Conservation (phyloP, 805 yeast species). For the Candida alai region DNA sequence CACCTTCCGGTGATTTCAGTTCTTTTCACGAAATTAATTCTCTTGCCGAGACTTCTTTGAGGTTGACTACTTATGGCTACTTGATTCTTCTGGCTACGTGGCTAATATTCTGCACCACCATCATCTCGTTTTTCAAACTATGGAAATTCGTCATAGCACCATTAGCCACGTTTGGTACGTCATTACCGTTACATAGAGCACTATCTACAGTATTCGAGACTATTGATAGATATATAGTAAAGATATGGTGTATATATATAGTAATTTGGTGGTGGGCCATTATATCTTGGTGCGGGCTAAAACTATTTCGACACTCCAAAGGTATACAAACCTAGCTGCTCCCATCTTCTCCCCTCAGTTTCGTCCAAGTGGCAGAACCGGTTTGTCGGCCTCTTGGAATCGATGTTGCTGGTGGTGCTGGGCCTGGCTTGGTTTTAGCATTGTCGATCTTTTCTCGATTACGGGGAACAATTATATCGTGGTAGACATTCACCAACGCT, state of each 20-base stretch:
- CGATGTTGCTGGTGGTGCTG: slow-evolving; percentile 20
- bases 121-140: slow-evolving; percentile 31
- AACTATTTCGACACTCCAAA: slow-evolving; percentile 67
- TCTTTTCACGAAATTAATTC: too few species aligned
- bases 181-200: slow-evolving; percentile 11
- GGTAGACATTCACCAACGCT: slow-evolving; percentile 24
- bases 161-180: slow-evolving; percentile 12
- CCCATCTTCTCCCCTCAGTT: slow-evolving; percentile 77
- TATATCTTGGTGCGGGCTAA: slow-evolving; percentile 75
- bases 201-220: slow-evolving; percentile 15
- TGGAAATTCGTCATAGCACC: slow-evolving; percentile 36
- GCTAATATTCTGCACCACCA: slow-evolving; percentile 28
- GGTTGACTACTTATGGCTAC: slow-evolving; percentile 22
- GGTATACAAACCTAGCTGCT: slow-evolving; percentile 3
- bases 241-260: slow-evolving; percentile 38
- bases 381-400: slow-evolving; percentile 59
- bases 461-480: slow-evolving; percentile 34
- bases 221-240: slow-evolving; percentile 28
- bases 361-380: slow-evolving; percentile 75
- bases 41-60: slow-evolving; percentile 9
- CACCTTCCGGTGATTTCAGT: too few species aligned
- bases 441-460: slow-evolving; percentile 22
- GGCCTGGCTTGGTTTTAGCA: slow-evolving; percentile 8
- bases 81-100: slow-evolving; percentile 26
- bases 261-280: slow-evolving; percentile 62